phyloP scores from a whole-genome alignment of 352 stramenopile species.

The Pythium oligandrum region DNA sequence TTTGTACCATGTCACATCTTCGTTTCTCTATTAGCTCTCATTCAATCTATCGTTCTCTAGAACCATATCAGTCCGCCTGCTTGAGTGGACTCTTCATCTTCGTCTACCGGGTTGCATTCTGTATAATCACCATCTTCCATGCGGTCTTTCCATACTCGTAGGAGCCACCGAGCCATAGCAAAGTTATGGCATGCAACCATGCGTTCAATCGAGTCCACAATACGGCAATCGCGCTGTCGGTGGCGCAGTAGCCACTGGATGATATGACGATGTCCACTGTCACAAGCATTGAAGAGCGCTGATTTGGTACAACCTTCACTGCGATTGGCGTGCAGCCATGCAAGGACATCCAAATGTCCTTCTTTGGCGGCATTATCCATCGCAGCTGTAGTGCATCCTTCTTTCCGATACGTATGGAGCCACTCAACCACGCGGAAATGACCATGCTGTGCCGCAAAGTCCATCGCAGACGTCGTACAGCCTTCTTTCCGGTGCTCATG shows the following conservation, averaged over 20 bases:
- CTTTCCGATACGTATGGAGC: conserved; percentile 44
- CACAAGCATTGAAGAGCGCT: conserved; percentile 58
- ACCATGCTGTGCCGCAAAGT: conserved; percentile 54
- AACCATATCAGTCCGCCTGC: no score
- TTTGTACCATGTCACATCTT: no score
- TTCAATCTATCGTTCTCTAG: no score
- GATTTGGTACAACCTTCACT: conserved; percentile 65
- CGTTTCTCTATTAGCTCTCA: no score
- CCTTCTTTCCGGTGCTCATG: conserved; percentile 48
- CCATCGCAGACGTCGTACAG: conserved; percentile 57
- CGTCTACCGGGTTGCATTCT: no score
- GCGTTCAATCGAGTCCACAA: conserved; percentile 30
- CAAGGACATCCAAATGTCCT: conserved; percentile 38
- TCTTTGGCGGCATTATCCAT: conserved; percentile 57
- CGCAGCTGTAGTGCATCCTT: conserved; percentile 44
- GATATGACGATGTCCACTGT: conserved; percentile 42
- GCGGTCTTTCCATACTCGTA: no score
- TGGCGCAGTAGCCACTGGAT: conserved; percentile 51
- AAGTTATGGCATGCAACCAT: conserved; percentile 20
- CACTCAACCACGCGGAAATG: conserved; percentile 58
- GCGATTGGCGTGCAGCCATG: conserved; percentile 48
- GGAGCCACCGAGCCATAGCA: conserved; percentile 22
- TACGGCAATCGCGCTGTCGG: conserved; percentile 30
- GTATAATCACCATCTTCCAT: no score
- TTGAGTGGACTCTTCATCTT: no score